Conservation (phyloP, 2,329 filamentous ascomycete species). For the Gyromitra esculenta region DNA sequence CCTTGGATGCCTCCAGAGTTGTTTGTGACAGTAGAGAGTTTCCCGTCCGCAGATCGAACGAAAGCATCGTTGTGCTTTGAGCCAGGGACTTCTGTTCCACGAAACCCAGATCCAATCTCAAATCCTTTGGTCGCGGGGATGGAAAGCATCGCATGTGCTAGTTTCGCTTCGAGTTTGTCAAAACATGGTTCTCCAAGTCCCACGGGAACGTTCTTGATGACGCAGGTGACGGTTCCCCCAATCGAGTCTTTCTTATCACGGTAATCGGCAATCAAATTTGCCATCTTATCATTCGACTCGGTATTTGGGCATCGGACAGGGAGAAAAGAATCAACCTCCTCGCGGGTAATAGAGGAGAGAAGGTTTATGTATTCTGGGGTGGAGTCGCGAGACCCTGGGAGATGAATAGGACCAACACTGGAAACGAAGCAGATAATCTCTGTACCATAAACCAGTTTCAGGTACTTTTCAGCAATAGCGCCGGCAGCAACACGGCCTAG, state of each 20-base stretch:
- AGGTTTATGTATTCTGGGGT: constrained; percentile 80
- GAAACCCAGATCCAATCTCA: constrained; percentile 93
- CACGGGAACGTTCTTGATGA: constrained; percentile 84
- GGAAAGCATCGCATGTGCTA: constrained; percentile 92
- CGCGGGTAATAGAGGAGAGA: constrained; percentile 75
- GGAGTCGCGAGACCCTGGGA: constrained; percentile 73
- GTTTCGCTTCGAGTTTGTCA: constrained; percentile 90
- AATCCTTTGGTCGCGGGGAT: constrained; percentile 97
- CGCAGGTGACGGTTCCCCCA: constrained; percentile 92
- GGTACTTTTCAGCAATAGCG: constrained; percentile 92
- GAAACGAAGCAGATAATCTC: constrained; percentile 92
- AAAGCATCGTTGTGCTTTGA: constrained; percentile 94
- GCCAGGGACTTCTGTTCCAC: constrained; percentile 83
- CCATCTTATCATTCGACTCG: constrained; percentile 75
- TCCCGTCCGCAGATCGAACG: constrained; percentile 63
- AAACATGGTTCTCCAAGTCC: constrained; percentile 94
- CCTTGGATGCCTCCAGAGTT: constrained; percentile 95
- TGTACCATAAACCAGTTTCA: constrained; percentile 79
- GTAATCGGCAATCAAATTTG: constrained; percentile 78
- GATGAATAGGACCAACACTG: constrained; percentile 80
- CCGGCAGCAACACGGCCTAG: constrained; percentile 86
- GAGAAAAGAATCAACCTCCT: constrained; percentile 81
- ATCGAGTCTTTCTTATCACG: constrained; percentile 85
- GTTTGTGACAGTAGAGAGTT: constrained; percentile 87
- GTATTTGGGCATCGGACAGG: constrained; percentile 86